Base-by-base conservation (phyloP, 345 rosid genomes). In the Eucalyptus camaldulensis region DNA sequence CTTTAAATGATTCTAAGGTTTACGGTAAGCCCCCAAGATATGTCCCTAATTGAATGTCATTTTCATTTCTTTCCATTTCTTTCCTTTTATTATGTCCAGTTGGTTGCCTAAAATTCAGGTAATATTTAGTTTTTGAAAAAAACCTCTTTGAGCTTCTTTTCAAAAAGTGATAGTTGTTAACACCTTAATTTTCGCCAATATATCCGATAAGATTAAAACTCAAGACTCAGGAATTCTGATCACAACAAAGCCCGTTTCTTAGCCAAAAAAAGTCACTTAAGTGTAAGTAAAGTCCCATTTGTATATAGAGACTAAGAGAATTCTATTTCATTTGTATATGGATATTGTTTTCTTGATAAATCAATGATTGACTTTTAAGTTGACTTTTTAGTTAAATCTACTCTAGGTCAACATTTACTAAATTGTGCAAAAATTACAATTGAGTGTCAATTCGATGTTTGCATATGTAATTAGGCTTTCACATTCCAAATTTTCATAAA, bases 231-330 rank as follows among this genome's bases (percentile, higher is more conserved):
- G 29, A 56, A 9, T 56, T 25, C 3, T 24, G 0, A 22, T 56
- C 62, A 24, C 3, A 0, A 56, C 12, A 56, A 0, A 56, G 12
- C 29, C 6, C 6, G 0, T 56, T 56, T 24, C 29, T 56, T 24
- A 21, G 62, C 62, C 13, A 56, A 9, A 56, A 56, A 22, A 24
- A 56, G 62, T 56, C 62, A 22, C 56, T 24, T 56, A 56, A 56
- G 62, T 56, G 62, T 24, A 22, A 56, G 27, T 24, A 56, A 53
- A 53, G 56, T 8, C 5, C 22, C 56, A 53, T 53, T 53, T 53
- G 56, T 53, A 53, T 53, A 53, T 53, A 53, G 62, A 56, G 29
- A 56, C 13, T 56, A 56, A 56, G 62, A 24, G 13, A 22, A 56
- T 56, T 24, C 6, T 13, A 56, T 10, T 56, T 56, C 62, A 56